phyloP scores from a whole-genome alignment of 108 stramenopile genomes.

The Chaetoceros muelleri region DNA sequence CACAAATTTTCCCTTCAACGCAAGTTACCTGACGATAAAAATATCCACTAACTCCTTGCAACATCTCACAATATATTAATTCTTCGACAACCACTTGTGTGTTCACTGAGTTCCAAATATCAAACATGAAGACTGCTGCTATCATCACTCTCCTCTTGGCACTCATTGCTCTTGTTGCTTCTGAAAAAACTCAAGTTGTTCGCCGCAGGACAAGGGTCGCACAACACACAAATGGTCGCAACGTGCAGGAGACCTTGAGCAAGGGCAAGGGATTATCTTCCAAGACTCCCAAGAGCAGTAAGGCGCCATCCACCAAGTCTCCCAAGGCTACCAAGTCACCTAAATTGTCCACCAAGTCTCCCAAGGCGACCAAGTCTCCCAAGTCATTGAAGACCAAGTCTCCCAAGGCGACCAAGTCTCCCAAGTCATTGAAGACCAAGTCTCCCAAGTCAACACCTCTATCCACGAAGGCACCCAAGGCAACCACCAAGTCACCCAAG shows the following conservation, averaged over 20 bases:
- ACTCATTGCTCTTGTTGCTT: background rate
- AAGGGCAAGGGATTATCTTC: background rate
- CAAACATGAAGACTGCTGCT: background rate
- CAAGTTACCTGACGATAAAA: too few species aligned
- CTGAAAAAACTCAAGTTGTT: background rate
- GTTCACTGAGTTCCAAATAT: too few species aligned
- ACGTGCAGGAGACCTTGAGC: background rate
- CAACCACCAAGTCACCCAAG: background rate
- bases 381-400: background rate
- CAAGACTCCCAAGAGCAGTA: background rate
- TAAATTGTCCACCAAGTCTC: background rate
- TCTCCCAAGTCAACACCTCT: too few species aligned
- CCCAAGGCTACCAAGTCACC: background rate
- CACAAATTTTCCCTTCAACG: too few species aligned
- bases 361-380: background rate
- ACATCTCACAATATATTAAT: too few species aligned
- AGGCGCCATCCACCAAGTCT: background rate
- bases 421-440: background rate
- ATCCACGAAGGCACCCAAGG: background rate
- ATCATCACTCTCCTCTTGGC: background rate
- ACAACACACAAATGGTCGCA: too few species aligned
- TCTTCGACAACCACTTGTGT: too few species aligned
- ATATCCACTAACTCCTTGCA: too few species aligned
- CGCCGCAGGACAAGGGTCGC: background rate
- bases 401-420: background rate